Evolutionary conservation across 2,329 filamentous ascomycete genomes (phyloP).

Genomic region (Purpureocillium lavendulum): DNA sequence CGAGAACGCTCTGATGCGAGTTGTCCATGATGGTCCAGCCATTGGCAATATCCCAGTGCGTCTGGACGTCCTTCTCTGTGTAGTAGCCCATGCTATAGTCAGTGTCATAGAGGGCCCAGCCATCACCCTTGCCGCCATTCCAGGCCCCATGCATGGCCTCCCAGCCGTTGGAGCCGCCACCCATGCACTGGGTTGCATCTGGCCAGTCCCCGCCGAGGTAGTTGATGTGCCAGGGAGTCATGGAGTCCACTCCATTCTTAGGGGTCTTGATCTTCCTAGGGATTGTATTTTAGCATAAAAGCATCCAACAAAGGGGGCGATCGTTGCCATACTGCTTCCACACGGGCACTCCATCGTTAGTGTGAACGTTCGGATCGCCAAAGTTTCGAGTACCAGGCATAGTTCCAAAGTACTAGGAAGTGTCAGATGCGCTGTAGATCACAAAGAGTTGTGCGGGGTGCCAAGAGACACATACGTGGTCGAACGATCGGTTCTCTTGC

Average conservation of each 20-base stretch:
- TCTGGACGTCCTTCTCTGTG: constrained; percentile 39
- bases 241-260: constrained; percentile 29
- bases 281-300: not conserved
- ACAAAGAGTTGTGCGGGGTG: no score
- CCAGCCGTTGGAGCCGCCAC: constrained; percentile 42
- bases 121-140: constrained; percentile 39
- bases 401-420: constrained; percentile 40
- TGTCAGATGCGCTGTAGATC: not conserved
- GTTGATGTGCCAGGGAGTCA: constrained; percentile 42
- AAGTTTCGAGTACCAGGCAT: constrained; percentile 46
- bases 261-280: constrained; percentile 16
- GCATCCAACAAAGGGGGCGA: constrained; percentile 11
- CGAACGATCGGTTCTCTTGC: constrained; percentile 32
- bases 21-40: constrained; percentile 31
- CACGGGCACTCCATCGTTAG: constrained; percentile 28
- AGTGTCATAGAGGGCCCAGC: constrained; percentile 28
- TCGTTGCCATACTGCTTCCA: constrained; percentile 36
- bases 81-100: constrained; percentile 35
- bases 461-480: constrained; percentile 14
- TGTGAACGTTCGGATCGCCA: constrained; percentile 28
- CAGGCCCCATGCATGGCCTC: constrained; percentile 40
- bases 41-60: constrained; percentile 46
- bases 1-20: constrained; percentile 6
- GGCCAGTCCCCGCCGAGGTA: constrained; percentile 35
- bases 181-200: constrained; percentile 42